phyloP scores from a whole-genome alignment of 2,329 filamentous ascomycete species.

The Colletotrichum destructivum region DNA sequence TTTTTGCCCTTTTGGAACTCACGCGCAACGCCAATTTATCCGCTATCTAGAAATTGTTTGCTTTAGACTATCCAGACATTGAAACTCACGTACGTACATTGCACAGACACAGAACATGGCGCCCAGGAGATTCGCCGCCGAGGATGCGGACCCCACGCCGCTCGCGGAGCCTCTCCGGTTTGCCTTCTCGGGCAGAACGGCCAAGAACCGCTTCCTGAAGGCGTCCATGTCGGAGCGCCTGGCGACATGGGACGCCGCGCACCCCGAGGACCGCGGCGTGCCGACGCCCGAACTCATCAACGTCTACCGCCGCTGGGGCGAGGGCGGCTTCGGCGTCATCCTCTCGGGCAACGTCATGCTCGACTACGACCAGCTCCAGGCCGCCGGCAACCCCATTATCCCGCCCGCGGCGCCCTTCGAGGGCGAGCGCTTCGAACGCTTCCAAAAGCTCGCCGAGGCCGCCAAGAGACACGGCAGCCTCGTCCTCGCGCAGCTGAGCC shows the following conservation, averaged over 20 bases:
- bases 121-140: constrained; percentile 28
- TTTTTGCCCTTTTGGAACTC: too few species aligned
- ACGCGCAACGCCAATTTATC: too few species aligned
- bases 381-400: constrained; percentile 69
- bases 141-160: constrained; percentile 31
- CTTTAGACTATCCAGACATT: neutral
- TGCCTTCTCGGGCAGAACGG: constrained; percentile 67
- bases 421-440: constrained; percentile 73
- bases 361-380: constrained; percentile 70
- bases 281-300: constrained; percentile 61
- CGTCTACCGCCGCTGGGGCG: constrained; percentile 72
- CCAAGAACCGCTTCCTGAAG: constrained; percentile 77
- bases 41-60: too few species aligned
- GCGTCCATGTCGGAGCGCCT: constrained; percentile 77
- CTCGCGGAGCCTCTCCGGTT: constrained; percentile 64
- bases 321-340: constrained; percentile 66
- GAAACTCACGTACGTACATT: too few species aligned
- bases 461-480: constrained; percentile 70
- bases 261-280: constrained; percentile 64
- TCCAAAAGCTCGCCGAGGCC: constrained; percentile 57
- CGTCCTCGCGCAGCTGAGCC: constrained; percentile 73
- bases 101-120: constrained; percentile 2
- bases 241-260: constrained; percentile 71
- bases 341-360: constrained; percentile 75
- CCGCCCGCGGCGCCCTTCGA: constrained; percentile 64